A percentile compares a stretch with the other conserved stretches of the same genome.
Evolutionary conservation across 495 filamentous ascomycete species (phyloP).

Genomic region (Pyronema omphalodes): DNA sequence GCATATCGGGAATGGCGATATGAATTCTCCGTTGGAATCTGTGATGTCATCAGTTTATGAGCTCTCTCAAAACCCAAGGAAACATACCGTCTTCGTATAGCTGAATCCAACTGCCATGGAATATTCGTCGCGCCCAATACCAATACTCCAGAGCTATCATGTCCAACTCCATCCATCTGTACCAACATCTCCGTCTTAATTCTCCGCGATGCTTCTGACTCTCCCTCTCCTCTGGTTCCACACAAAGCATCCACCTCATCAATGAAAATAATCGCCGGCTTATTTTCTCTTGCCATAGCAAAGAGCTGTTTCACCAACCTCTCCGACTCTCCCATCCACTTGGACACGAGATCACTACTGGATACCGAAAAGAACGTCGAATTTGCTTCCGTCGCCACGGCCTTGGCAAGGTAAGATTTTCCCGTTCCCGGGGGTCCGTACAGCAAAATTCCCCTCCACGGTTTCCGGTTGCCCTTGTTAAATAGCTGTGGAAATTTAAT

Average conservation of each 20-base stretch:
- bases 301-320: constrained; percentile 96
- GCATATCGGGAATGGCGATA: constrained; percentile 74
- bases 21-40: constrained; percentile 85
- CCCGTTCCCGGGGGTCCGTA: constrained; percentile 95
- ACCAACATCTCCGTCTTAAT: constrained; percentile 98
- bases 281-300: constrained; percentile 95
- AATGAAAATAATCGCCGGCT: constrained; percentile 96
- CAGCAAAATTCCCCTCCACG: constrained; percentile 93
- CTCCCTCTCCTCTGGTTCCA: constrained; percentile 88
- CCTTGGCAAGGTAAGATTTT: constrained; percentile 92
- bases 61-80: not conserved
- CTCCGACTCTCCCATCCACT: constrained; percentile 99
- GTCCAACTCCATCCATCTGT: constrained; percentile 97
- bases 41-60: not conserved
- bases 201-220: constrained; percentile 87
- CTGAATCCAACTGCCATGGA: constrained; percentile 97
- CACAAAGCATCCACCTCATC: constrained; percentile 97
- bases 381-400: constrained; percentile 94
- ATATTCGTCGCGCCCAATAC: constrained; percentile 97
- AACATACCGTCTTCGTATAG: constrained; percentile 62
- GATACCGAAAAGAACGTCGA: constrained; percentile 99
- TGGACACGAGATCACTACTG: constrained; percentile 87
- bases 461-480: constrained; percentile 77
- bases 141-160: constrained; percentile 79
- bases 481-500: constrained; percentile 98